Conservation (phyloP, 2,329 filamentous ascomycete genomes). For the Grosmannia serpens region DNA sequence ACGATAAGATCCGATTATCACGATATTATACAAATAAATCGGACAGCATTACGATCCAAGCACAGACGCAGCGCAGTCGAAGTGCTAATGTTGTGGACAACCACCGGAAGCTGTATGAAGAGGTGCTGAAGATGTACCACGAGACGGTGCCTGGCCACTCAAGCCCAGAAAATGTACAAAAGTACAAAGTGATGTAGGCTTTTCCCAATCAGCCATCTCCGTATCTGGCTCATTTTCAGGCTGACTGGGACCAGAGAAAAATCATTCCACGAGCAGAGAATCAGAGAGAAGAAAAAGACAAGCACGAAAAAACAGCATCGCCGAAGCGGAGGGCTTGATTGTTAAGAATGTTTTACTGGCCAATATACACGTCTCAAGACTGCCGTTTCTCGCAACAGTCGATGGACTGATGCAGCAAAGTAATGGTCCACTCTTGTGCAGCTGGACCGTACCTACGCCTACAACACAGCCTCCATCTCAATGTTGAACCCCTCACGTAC, state of each 20-base stretch:
- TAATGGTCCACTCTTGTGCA: too few species aligned
- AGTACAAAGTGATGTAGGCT: constrained; percentile 35
- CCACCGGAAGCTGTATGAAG: constrained; percentile 32
- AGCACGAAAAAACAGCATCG: constrained; percentile 39
- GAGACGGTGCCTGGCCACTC: constrained; percentile 35
- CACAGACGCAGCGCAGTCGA: constrained; percentile 41
- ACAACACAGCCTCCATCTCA: too few species aligned
- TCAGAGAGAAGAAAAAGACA: constrained; percentile 36
- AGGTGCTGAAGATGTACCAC: constrained; percentile 35
- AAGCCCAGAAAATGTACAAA: constrained; percentile 33
- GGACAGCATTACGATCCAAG: constrained; percentile 43
- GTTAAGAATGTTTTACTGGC: neutral
- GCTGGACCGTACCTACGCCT: too few species aligned
- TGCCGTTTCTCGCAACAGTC: too few species aligned
- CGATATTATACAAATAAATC: constrained; percentile 41
- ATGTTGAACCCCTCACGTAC: too few species aligned
- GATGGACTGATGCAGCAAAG: too few species aligned
- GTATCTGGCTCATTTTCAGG: neutral
- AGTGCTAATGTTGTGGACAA: constrained; percentile 43
- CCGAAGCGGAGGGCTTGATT: constrained; percentile 16
- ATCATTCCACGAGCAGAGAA: constrained; percentile 30
- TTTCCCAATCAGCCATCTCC: neutral
- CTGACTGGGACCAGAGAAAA: constrained; percentile 26
- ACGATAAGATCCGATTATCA: constrained; percentile 33
- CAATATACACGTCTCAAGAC: neutral